Percentiles rank a stretch among this genome's conserved stretches.
These are phyloP conservation scores for Sporothrix euskadiensis DNA, from an alignment of 2,329 filamentous ascomycete genomes.

Conservation along the genomic window DNA sequence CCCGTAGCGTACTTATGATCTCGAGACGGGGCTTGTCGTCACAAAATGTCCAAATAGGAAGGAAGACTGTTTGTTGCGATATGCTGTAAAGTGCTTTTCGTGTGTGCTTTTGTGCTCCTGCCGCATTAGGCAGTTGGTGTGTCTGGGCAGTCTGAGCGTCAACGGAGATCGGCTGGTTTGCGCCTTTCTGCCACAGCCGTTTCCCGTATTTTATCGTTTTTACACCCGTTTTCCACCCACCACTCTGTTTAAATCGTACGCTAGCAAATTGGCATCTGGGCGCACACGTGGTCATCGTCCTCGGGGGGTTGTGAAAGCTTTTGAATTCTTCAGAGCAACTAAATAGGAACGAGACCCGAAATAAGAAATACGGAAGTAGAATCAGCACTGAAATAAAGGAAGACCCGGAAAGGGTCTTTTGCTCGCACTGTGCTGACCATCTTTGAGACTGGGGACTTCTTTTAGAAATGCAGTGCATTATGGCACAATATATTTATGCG, in stretches of 20 bases:
- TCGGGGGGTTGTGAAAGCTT: background rate
- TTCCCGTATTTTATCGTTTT: background rate
- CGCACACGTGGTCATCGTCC: background rate
- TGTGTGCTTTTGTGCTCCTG: background rate
- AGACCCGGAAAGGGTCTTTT: background rate
- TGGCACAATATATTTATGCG: background rate
- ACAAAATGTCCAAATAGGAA: background rate
- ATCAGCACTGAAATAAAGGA: background rate
- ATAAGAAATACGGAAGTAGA: background rate
- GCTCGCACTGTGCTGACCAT: background rate
- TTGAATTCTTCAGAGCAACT: background rate
- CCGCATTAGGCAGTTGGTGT: slow-evolving; percentile 2
- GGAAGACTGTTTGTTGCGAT: background rate
- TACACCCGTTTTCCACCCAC: background rate
- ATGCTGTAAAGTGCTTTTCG: too few relatives aligned
- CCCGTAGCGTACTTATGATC: background rate
- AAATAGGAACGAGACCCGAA: background rate
- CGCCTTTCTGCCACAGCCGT: background rate
- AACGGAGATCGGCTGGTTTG: slow-evolving; percentile 8
- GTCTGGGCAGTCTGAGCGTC: background rate
- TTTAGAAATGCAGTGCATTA: background rate
- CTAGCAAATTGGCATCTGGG: background rate
- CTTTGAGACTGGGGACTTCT: background rate
- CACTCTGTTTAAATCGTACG: background rate
- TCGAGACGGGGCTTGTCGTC: background rate